These are phyloP conservation scores for Hypoxylon sp. DNA, from an alignment of 2,329 filamentous ascomycete genomes.

Conservation along the genomic window DNA sequence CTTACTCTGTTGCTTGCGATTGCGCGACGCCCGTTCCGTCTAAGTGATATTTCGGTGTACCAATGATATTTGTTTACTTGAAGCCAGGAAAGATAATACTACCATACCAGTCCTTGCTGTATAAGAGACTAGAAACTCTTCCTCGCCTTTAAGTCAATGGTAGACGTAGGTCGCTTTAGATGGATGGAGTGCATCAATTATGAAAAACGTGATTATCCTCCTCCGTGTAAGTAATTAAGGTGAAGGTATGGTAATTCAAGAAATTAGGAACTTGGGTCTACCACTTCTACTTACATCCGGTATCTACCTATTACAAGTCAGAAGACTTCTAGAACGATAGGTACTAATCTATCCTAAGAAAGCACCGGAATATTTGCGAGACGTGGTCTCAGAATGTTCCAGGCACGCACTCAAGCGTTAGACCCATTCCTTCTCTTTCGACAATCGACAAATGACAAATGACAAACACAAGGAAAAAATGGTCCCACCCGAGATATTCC, in stretches of 20 bases:
- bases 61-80: background rate
- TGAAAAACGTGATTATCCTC: background rate
- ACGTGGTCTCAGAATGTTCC: too few species aligned
- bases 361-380: too few species aligned
- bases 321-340: too few species aligned
- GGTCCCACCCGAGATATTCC: background rate
- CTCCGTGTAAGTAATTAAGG: conserved; percentile 7
- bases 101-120: background rate
- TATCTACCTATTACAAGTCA: too few species aligned
- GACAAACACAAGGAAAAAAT: too few species aligned
- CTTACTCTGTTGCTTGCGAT: conserved; percentile 1
- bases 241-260: conserved; percentile 11
- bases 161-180: background rate
- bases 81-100: background rate
- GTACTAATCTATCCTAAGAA: too few species aligned
- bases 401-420: too few species aligned
- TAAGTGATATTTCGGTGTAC: background rate
- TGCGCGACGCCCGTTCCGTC: too few species aligned
- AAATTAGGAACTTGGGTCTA: conserved; percentile 17
- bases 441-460: too few species aligned
- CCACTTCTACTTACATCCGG: too few species aligned
- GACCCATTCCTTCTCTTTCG: too few species aligned
- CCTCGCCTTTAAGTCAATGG: background rate
- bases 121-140: background rate
- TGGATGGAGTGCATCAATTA: background rate